These are phyloP conservation scores for Colletotrichum salicis DNA, from an alignment of 2,329 filamentous ascomycete species.

Conservation along the genomic window DNA sequence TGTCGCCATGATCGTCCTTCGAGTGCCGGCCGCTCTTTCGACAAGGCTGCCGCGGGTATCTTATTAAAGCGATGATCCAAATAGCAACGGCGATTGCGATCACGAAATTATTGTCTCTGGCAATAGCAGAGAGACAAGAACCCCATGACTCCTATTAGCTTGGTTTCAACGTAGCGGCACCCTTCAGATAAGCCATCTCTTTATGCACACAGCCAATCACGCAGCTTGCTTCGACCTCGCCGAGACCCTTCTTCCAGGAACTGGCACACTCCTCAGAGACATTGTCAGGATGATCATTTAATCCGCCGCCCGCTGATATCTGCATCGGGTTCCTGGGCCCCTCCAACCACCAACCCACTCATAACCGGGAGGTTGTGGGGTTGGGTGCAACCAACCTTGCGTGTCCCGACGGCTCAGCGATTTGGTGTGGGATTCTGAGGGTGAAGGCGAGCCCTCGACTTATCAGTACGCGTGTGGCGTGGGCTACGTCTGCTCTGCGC, in stretches of 20 bases:
- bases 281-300: slow-evolving; percentile 24
- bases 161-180: slow-evolving; percentile 30
- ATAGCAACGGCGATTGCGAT: background rate
- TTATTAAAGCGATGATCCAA: slow-evolving; percentile 5
- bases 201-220: slow-evolving; percentile 23
- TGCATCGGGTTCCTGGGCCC: background rate
- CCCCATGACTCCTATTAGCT: slow-evolving; percentile 32
- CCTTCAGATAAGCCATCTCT: slow-evolving; percentile 31
- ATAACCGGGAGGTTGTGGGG: slow-evolving; percentile 13
- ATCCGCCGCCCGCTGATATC: slow-evolving; percentile 16
- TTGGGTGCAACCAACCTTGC: slow-evolving; percentile 3
- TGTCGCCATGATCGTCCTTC: slow-evolving; percentile 11
- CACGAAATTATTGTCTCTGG: slow-evolving; percentile 22
- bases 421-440: slow-evolving; percentile 24
- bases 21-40: slow-evolving; percentile 21
- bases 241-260: slow-evolving; percentile 5
- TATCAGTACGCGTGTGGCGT: slow-evolving; percentile 20
- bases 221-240: background rate
- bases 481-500: slow-evolving; percentile 27
- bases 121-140: slow-evolving; percentile 34
- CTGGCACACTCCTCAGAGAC: slow-evolving; percentile 15
- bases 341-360: slow-evolving; percentile 3
- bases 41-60: slow-evolving; percentile 25
- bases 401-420: slow-evolving; percentile 16
- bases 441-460: slow-evolving; percentile 13